phyloP scores from a whole-genome alignment of 2,329 filamentous ascomycete species.

The Kalmusia sp. region DNA sequence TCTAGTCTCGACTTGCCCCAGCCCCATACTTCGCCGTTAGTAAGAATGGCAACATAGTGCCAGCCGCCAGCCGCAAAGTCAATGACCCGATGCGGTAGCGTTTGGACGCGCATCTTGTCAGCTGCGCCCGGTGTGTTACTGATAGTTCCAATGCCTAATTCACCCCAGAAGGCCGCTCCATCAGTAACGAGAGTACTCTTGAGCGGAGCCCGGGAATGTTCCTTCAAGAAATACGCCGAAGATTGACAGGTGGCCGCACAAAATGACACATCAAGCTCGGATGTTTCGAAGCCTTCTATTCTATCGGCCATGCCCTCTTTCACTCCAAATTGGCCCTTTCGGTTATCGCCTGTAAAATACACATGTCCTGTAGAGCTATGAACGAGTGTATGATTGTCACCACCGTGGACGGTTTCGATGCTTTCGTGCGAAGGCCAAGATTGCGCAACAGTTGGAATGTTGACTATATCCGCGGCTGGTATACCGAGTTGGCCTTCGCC shows the following conservation, averaged over 20 bases:
- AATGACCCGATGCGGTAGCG: conserved; percentile 50
- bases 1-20: conserved; percentile 91
- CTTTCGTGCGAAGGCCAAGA: conserved; percentile 8
- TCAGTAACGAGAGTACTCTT: conserved; percentile 12
- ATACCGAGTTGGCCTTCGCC: conserved; percentile 60
- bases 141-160: conserved; percentile 16
- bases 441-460: conserved; percentile 20
- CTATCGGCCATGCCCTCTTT: neutral
- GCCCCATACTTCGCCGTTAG: conserved; percentile 79
- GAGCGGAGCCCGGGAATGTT: neutral
- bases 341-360: conserved; percentile 70
- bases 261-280: conserved; percentile 10
- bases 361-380: conserved; percentile 66
- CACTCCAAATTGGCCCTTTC: conserved; percentile 53
- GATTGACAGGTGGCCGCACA: conserved; percentile 34
- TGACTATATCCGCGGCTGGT: conserved; percentile 50
- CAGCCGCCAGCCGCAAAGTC: conserved; percentile 77
- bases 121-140: too few species aligned
- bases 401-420: conserved; percentile 59
- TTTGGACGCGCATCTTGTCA: too few species aligned
- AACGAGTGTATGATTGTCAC: conserved; percentile 87
- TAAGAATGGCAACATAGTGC: conserved; percentile 77
- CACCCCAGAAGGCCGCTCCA: conserved; percentile 35
- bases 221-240: conserved; percentile 28
- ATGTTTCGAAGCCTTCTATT: conserved; percentile 12